These are phyloP conservation scores for Pyrenophora graminea DNA, from an alignment of 2,329 filamentous ascomycete genomes.

Conservation along the genomic window DNA sequence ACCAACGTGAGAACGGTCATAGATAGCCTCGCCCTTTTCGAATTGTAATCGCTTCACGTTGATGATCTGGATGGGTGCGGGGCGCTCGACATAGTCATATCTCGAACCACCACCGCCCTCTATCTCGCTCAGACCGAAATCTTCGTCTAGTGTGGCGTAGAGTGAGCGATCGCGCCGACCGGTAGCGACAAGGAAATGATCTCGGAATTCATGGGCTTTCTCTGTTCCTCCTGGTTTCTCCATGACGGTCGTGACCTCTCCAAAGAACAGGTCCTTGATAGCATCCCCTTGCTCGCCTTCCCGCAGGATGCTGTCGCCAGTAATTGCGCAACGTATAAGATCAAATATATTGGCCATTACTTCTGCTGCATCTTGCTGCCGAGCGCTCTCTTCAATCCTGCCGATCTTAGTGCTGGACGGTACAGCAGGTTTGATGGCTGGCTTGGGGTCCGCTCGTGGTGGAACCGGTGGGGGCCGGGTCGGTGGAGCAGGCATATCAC, in stretches of 20 bases:
- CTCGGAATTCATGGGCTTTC: constrained; percentile 61
- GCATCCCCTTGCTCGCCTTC: constrained; percentile 79
- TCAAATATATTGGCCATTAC: constrained; percentile 92
- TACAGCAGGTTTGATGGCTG: constrained; percentile 4
- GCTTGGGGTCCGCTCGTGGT: constrained; percentile 51
- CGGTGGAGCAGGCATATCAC: constrained; percentile 42
- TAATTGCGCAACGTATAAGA: constrained; percentile 86
- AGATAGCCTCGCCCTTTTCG: constrained; percentile 57
- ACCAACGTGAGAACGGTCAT: constrained; percentile 64
- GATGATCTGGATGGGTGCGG: constrained; percentile 86
- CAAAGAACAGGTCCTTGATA: constrained; percentile 60
- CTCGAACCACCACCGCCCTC: constrained; percentile 41
- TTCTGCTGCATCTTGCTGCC: constrained; percentile 92
- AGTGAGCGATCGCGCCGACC: constrained; percentile 66
- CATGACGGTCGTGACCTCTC: constrained; percentile 54
- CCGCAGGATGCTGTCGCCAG: constrained; percentile 65
- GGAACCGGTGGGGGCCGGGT: constrained; percentile 63
- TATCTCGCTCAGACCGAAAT: constrained; percentile 79
- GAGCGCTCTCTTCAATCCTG: constrained; percentile 62
- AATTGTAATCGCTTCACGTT: constrained; percentile 83
- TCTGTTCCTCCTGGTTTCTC: constrained; percentile 47
- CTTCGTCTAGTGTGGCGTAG: constrained; percentile 81
- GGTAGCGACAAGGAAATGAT: constrained; percentile 66
- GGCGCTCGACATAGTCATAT: constrained; percentile 54
- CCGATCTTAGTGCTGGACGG: constrained; percentile 43